Base-by-base conservation (phyloP, 2,329 filamentous ascomycete genomes). In the Rutstroemia sp. region DNA sequence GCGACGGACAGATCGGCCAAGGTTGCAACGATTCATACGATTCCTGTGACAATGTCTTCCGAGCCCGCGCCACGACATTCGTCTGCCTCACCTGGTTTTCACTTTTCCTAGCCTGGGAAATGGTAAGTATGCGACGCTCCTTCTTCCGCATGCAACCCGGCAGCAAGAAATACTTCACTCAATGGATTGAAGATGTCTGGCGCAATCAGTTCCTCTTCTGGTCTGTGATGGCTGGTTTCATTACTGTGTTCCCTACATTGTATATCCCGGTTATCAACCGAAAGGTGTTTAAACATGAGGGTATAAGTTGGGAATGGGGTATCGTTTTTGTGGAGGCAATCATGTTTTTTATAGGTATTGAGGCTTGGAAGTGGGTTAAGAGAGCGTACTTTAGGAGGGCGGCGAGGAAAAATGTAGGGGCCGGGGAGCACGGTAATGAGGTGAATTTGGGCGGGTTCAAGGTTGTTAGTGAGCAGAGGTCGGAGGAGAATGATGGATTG, bases 61-160 rank as follows among this genome's bases (percentile, higher is more conserved):
- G 83, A 17, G 87, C 86, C 0, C 82, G 87, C 14, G 84, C 85
- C 0, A 88, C 87, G 0, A 86, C 83, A 4, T 90, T 90, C 66
- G 85, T 84, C 34, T 87, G 81, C 62, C 76, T 90, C 52, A 90
- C 86, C 0, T 90, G 87, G 86, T 86, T 86, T 63, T 84, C 86
- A 0, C 78, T 90, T 17, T 88, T 90, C 73, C 76, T 89, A 5
- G 87, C 88, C 0, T 91, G 87, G 87, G 86, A 91, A 69, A 86
- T 89, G 79, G 77, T 89, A 58, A 78, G 88, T 65, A 79, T 86
- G 72, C 83, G 87, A 21, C 81, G 84, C 45, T 85, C 81, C 7
- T 88, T 91, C 75, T 90, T 91, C 78, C 78, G 80, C 64, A 87
- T 89, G 82, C 80, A 87, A 65, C 82, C 85, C 0, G 74, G 75